These are phyloP conservation scores for Torulaspora pretoriensis DNA, from an alignment of 1,139 yeast species.

Conservation along the genomic window DNA sequence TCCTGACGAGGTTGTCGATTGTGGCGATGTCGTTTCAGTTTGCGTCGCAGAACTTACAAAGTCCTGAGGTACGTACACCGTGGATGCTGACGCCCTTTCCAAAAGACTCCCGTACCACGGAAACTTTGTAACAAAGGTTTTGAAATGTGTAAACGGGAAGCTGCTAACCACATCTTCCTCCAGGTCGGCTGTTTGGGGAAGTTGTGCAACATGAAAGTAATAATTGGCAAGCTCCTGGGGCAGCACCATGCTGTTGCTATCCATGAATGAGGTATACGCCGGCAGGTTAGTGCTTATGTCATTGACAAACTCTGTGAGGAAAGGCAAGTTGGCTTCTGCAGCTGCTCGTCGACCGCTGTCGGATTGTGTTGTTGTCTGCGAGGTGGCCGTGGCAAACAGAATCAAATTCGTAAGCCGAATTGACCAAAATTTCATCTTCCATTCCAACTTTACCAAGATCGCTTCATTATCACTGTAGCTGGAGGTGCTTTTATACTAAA, in stretches of 20 bases:
- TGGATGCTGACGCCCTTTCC: slow-evolving; percentile 34
- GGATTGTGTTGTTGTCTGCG: slow-evolving; percentile 1
- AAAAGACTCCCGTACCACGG: slow-evolving; percentile 44
- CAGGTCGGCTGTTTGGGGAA: slow-evolving; percentile 25
- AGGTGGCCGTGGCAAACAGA: neutral
- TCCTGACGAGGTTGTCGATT: neutral
- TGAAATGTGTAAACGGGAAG: slow-evolving; percentile 44
- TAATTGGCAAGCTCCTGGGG: slow-evolving; percentile 34
- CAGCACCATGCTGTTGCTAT: slow-evolving; percentile 26
- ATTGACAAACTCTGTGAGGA: slow-evolving; percentile 33
- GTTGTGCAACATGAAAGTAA: slow-evolving; percentile 23
- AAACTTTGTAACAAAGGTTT: slow-evolving; percentile 41
- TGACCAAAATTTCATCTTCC: neutral
- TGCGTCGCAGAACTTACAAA: slow-evolving; percentile 25
- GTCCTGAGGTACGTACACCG: slow-evolving; percentile 40
- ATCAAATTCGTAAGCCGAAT: neutral
- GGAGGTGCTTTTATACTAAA: neutral
- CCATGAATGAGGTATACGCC: slow-evolving; percentile 37
- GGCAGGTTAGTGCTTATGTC: slow-evolving; percentile 32
- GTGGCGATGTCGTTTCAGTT: neutral
- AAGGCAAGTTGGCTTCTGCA: slow-evolving; percentile 31
- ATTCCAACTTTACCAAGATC: neutral
- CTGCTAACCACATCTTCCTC: slow-evolving; percentile 34
- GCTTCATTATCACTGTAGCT: neutral
- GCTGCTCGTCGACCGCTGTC: slow-evolving; percentile 24